Base-by-base conservation (phyloP, 768 basidiomycete genomes). In the Russula emetica region DNA sequence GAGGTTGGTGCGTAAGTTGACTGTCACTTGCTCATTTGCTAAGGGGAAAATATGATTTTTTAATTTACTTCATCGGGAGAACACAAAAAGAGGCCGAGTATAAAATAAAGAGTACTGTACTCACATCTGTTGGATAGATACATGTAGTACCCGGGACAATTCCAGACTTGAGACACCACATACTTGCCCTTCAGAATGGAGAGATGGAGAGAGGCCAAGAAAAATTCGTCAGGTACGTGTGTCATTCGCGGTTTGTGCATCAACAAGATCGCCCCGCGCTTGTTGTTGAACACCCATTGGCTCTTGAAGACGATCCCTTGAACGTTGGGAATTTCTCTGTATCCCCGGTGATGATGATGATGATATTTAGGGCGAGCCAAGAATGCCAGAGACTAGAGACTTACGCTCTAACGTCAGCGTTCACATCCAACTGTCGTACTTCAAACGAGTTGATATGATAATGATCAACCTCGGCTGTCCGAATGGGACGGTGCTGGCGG, bases 231-330 rank as follows among this genome's bases (percentile, higher is more conserved):
- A 9, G 63, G 63, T 24, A 64, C 59, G 38, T 8, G 40, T 5
- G 16, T 51, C 49, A 55, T 20, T 13, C 6, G 54, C 5, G 63
- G 49, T 16, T 6, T 16, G 34, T 60, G 59, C 59, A 64, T 55
- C 24, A 55, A 26, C 63, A 64, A 45, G 54, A 64, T 51, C 24
- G 63, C 63, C 18, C 63, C 63, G 18, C 63, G 63, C 38, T 14
- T 55, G 22, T 26, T 11, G 24, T 45, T 60, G 47, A 64, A 64
- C 36, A 38, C 28, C 58, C 58, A 64, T 5, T 18, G 36, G 24
- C 59, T 44, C 30, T 16, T 44, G 38, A 64, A 55, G 54, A 56
- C 47, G 5, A 60, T 3, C 32, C 36, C 28, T 10, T 20, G 58
- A 5, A 6, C 38, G 4, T 16, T 30, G 16, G 36, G 34, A 28